Base-by-base conservation (phyloP, 2,329 filamentous ascomycete genomes). In the Xylaria sp. region DNA sequence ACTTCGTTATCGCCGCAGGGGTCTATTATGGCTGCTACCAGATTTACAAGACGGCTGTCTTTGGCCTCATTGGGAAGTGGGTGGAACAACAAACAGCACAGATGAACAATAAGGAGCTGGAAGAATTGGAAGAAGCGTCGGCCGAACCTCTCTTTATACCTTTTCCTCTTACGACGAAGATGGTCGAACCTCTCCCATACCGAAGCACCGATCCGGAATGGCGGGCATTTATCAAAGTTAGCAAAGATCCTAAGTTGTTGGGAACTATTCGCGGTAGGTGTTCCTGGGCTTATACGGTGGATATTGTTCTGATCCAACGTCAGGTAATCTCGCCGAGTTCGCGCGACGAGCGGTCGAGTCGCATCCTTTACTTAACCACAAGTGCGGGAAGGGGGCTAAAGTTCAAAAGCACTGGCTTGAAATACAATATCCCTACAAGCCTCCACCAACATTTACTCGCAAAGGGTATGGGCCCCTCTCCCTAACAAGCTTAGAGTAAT, bases 181-280 rank as follows among this genome's bases (percentile, higher is more conserved):
- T 74, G 52, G 70, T 84, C 17, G 71, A 75, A 16, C 75, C 78
- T 24, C 66, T 70, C 24, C 80, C 79, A 2, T 87, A 86, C 65
- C 75, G 74, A 55, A 78, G 78, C 47, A 74, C 72, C 21, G 84
- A 87, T 60, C 85, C 85, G 2, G 87, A 89, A 68, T 89, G 83
- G 84, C 73, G 77, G 57, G 74, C 77, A 44, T 89, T 86, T 59
- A 65, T 85, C 16, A 79, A 78, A 50, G 72, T 88, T n/a, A 82
- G 78, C 56, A 78, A 78, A 57, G 78, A 88, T 56, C 68, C 65
- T 13, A 69, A 78, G 40, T 71, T 79, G 8, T 71, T 81, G 20
- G 64, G 76, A 17, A 66, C 72, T 19, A 77, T 87, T 22, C 76
- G 75, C 64, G 63, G 81, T 79, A 62, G 37, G 77, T 22, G 2